phyloP scores from a whole-genome alignment of 2,329 filamentous ascomycete species.

The Lecanicillium sp. region DNA sequence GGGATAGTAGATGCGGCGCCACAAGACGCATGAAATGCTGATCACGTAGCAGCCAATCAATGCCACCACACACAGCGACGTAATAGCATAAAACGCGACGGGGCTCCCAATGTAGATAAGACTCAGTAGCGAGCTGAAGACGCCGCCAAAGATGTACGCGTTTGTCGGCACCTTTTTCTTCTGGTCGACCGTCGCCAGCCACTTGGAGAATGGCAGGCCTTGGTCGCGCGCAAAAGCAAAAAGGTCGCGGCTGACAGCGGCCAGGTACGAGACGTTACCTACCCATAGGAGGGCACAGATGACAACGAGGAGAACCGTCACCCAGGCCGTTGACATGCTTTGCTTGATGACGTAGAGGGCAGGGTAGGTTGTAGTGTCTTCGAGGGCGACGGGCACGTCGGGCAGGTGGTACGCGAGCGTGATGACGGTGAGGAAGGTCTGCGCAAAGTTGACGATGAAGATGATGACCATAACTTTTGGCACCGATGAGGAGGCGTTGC shows the following conservation, averaged over 20 bases:
- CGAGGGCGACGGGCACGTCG: slow-evolving; percentile 6
- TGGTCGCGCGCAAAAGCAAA: slow-evolving; percentile 9
- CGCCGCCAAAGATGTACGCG: slow-evolving; percentile 6
- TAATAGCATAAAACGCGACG: slow-evolving; percentile 11
- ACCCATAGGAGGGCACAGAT: slow-evolving; percentile 7
- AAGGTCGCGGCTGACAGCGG: slow-evolving; percentile 9
- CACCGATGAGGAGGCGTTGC: slow-evolving; percentile 10
- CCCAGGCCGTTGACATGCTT: slow-evolving; percentile 9
- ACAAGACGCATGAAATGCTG: slow-evolving; percentile 11
- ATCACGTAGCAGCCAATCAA: slow-evolving; percentile 11
- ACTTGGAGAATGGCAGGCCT: slow-evolving; percentile 5
- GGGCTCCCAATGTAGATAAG: slow-evolving; percentile 12
- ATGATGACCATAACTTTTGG: slow-evolving; percentile 9
- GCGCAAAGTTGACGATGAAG: slow-evolving; percentile 4
- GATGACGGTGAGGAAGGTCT: slow-evolving; percentile 6
- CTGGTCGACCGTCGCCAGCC: slow-evolving; percentile 7
- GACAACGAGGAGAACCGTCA: slow-evolving; percentile 7
- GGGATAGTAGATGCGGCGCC: slow-evolving; percentile 8
- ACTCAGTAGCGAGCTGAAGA: slow-evolving; percentile 5
- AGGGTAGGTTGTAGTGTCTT: slow-evolving; percentile 8
- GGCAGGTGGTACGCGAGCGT: slow-evolving; percentile 10
- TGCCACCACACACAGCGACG: slow-evolving; percentile 9
- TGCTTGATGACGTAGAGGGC: slow-evolving; percentile 7
- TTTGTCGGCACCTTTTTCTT: slow-evolving; percentile 7
- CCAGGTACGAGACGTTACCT: slow-evolving; percentile 9